Evolutionary conservation across 2,329 filamentous ascomycete genomes (phyloP), one percentile per base, ranked within the genome.

Genomic region (Clonostachys sp.): DNA sequence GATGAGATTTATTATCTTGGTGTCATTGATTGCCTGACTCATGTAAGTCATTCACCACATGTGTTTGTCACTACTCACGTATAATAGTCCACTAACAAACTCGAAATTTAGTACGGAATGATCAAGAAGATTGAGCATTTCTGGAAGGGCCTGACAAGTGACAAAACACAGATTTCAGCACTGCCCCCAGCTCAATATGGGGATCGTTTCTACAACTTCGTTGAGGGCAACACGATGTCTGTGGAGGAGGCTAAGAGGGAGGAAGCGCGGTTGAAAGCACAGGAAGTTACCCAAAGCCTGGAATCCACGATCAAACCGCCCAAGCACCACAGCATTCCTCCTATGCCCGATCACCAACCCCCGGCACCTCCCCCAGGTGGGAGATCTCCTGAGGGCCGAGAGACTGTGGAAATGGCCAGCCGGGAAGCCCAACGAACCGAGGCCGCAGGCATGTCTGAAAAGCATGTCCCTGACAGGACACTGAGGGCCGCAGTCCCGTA

Each of bases 1-100:
- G 89, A 96, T 47, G 90, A 96, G 68, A 91, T 99, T 40, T 99
- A 99, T 68, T 99, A 99, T 63, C 81, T 99, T 8, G 95, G 94
- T 35, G 95, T 99, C 58, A 99, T 99, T 65, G 94, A 99, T 68
- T 99, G 94, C 66, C 75, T 99, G 59, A 99, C 94, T 58, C 90
- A 96, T 65, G 91, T 95, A 78, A 82, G 89, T 81, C 46, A 34
- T 7, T 12, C 38, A 9, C 12, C 8, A 12, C 3, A 9, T 30
- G 24, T 30, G 24, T 10, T 30, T 30, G 3, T 30, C 3, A 30
- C 24, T 4, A 10, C 3, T n/a, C 12, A 9, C 30, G 16, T 12
- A 4, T 8, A 34, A 12, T 10, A 35, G 7, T 5, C 5, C 13
- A 17, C 47, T 49, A 34, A 44, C 46, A 53, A 46, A 48, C 45